Evolutionary conservation across 768 basidiomycete species (phyloP), one percentile per base, ranked within the genome.

Genomic region (Paxillus ammoniavirescens): DNA sequence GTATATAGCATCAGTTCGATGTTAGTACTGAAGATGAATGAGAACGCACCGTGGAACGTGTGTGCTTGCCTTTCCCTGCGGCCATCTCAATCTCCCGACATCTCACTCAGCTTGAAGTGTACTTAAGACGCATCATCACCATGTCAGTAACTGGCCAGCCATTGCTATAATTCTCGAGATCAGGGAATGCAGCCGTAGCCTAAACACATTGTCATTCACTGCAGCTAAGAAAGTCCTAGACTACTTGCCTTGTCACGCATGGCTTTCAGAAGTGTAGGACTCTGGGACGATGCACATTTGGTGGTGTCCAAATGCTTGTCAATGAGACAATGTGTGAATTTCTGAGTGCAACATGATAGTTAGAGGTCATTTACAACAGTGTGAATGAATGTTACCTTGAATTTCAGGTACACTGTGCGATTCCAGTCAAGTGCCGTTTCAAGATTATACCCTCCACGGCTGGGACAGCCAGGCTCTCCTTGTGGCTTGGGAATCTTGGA

Each of bases 371-470:
- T n/a, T n/a, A n/a, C n/a, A n/a, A n/a, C n/a, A n/a, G n/a, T n/a
- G n/a, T n/a, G n/a, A n/a, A n/a, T n/a, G n/a, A n/a, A n/a, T n/a
- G n/a, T 28, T 49, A 69, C 68, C 62, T 65, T 62, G 18, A 69
- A 42, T 30, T 54, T 58, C 0, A 26, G 0, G n/a, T 49, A 69
- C 2, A 35, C 9, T 36, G 56, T 59, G 3, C 42, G 45, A 15
- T 61, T 51, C 67, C 65, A 68, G 8, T 44, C 40, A 3, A 69
- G 40, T 1, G 53, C 59, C 2, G 49, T 54, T 42, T 61, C 44
- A 13, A 70, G 55, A 8, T 42, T 67, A 37, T 70, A 70, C 0
- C 68, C 64, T 13, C 65, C 67, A 3, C 49, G 36, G 7, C 63
- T 59, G 10, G 63, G 63, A 12, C 49, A 38, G 15, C 65, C 66